These are phyloP conservation scores for Phytophthora idaei DNA, from an alignment of 352 stramenopile species.

Conservation along the genomic window DNA sequence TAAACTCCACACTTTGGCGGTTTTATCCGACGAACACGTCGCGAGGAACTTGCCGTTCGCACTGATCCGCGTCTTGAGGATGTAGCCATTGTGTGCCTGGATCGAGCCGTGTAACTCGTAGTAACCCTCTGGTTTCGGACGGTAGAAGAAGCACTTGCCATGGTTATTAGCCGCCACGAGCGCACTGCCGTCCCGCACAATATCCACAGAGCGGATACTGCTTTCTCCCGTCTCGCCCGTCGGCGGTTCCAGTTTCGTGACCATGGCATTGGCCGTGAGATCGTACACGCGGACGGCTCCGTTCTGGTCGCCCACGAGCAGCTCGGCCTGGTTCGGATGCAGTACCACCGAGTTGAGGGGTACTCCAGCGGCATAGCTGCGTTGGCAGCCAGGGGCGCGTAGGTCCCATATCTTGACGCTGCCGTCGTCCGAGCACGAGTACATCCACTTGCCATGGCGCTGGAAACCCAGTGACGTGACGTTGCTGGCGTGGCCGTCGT, in stretches of 20 bases:
- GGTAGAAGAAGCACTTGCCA: conserved; percentile 95
- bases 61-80: conserved; percentile 91
- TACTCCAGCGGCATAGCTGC: conserved; percentile 88
- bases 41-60: conserved; percentile 88
- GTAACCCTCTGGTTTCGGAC: conserved; percentile 57
- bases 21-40: conserved; percentile 94
- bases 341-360: conserved; percentile 96
- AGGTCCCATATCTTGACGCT: conserved; percentile 96
- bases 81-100: conserved; percentile 91
- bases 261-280: conserved; percentile 79
- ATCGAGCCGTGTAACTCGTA: conserved; percentile 76
- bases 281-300: conserved; percentile 94
- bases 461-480: conserved; percentile 99
- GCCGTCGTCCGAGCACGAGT: conserved; percentile 96
- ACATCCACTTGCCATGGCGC: conserved; percentile 97
- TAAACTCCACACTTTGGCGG: conserved; percentile 91
- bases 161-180: conserved; percentile 95
- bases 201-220: conserved; percentile 92
- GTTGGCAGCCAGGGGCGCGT: conserved; percentile 80
- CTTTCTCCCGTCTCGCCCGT: conserved; percentile 55
- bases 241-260: conserved; percentile 67
- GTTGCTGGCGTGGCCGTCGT: conserved; percentile 96
- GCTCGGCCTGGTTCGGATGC: conserved; percentile 94
- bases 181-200: conserved; percentile 92
- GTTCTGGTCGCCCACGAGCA: conserved; percentile 92